These are phyloP conservation scores for Rhodosporidiobolus sp. DNA, from an alignment of 768 basidiomycete species.

Conservation along the genomic window DNA sequence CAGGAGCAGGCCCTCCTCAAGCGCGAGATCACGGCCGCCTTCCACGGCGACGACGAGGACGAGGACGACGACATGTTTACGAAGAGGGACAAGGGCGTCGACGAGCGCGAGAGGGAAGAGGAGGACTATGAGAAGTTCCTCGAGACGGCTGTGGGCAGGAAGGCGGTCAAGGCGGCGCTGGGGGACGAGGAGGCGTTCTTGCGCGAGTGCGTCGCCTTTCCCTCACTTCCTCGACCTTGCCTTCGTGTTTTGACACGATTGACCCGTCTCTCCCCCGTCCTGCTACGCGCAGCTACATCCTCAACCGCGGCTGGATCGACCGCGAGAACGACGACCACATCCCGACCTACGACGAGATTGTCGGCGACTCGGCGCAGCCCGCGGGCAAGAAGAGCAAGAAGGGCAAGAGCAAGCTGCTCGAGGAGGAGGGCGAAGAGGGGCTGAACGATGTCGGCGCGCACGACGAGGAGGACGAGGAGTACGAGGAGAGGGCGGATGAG, in stretches of 20 bases:
- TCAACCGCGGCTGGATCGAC: conserved; percentile 98
- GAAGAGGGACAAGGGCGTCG: conserved; percentile 70
- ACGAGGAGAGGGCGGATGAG: conserved; percentile 74
- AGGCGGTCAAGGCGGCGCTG: conserved; percentile 65
- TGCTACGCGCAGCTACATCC: conserved; percentile 67
- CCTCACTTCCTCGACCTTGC: rapidly evolving
- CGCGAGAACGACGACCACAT: conserved; percentile 57
- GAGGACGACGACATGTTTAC: conserved; percentile 64
- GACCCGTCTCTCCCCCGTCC: too few species aligned
- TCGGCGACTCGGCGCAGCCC: conserved; percentile 44
- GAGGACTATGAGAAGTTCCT: conserved; percentile 81
- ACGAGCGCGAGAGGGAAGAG: conserved; percentile 72
- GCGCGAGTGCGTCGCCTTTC: conserved; percentile 29
- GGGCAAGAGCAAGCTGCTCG: conserved; percentile 43
- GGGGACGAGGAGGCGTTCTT: conserved; percentile 54
- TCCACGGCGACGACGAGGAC: conserved; percentile 53
- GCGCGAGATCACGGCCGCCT: conserved; percentile 78
- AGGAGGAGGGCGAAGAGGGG: conserved; percentile 42
- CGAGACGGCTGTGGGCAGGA: conserved; percentile 71
- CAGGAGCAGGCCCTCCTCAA: conserved; percentile 74
- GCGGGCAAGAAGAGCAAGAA: conserved; percentile 27
- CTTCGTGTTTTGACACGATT: not conserved
- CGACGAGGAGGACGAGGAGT: conserved; percentile 55
- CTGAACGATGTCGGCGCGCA: conserved; percentile 46
- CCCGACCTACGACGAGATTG: conserved; percentile 82